phyloP scores from a whole-genome alignment of 2,329 filamentous ascomycete species.

The Pestalotiopsis sp. region DNA sequence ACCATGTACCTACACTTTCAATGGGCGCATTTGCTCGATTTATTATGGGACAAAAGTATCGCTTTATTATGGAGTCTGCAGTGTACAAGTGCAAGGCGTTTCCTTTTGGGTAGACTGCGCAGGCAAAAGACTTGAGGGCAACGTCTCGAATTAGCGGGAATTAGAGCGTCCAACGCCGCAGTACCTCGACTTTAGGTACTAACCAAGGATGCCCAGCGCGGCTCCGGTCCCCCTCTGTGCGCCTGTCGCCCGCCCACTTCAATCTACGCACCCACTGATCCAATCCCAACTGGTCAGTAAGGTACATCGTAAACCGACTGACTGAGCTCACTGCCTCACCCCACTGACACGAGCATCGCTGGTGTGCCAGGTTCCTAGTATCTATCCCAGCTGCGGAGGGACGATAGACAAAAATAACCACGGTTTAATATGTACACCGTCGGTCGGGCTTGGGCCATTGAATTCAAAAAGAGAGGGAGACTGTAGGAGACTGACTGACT shows the following conservation, averaged over 20 bases:
- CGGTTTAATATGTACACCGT: neutral
- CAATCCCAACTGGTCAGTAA: neutral
- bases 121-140: neutral
- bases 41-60: neutral
- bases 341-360: conserved; percentile 3
- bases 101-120: neutral
- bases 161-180: neutral
- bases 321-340: conserved; percentile 6
- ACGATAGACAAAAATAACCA: conserved; percentile 1
- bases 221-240: neutral
- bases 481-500: neutral
- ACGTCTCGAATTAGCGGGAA: neutral
- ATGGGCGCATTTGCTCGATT: neutral
- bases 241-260: neutral
- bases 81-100: neutral
- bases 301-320: neutral
- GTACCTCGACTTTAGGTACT: neutral
- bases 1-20: neutral
- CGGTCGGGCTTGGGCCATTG: conserved; percentile 4
- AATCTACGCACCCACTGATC: neutral
- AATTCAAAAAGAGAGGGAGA: neutral
- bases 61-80: neutral
- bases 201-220: neutral
- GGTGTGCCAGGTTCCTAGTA: neutral
- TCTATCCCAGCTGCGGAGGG: neutral